Base-by-base conservation (phyloP, 2,329 filamentous ascomycete species). In the Diaporthe amygdali region DNA sequence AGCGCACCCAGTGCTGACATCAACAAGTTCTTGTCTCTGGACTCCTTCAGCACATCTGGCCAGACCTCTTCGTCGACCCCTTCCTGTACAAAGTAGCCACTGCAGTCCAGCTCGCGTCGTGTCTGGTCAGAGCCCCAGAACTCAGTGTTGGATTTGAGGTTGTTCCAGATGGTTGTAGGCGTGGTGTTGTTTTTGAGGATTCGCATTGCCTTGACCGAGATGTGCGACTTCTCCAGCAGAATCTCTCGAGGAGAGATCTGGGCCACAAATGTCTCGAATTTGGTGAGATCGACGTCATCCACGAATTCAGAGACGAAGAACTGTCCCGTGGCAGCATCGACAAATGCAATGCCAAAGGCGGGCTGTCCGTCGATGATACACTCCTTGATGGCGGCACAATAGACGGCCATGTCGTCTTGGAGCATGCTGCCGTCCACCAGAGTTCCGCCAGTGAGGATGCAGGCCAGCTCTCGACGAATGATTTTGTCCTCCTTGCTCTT, bases 381-480 rank as follows among this genome's bases (percentile, higher is more conserved):
- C 79, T 96, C 93, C 80, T 99, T 99, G 83, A 99, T 96, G 2
- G 96, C 93, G 67, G 96, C 94, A 79, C 96, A 99, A 81, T 94
- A 98, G 0, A 95, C 97, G 2, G 96, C 94, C 92, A 97, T 97
- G 80, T 99, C 96, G 78, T 97, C 94, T 80, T 98, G 96, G 49
- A 99, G 89, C 96, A 99, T 99, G 75, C 94, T 92, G 20, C 94
- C 95, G 72, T 99, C 96, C 5, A 99, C 96, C 1, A 99, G 88
- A 0, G 96, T 99, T 39, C 96, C 96, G 8, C 92, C 91, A 0
- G 96, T 99, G 34, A 99, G 87, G 15, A 99, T 94, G 76, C 94
- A 96, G 1, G 95, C 92, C 44, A 99, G 86, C 81, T 99, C 95
- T 79, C 96, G 90, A 56, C 91, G 92, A 76, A 99, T 99, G 76